Conservation (phyloP, 208 protist species). For the Leishmania tropica region DNA sequence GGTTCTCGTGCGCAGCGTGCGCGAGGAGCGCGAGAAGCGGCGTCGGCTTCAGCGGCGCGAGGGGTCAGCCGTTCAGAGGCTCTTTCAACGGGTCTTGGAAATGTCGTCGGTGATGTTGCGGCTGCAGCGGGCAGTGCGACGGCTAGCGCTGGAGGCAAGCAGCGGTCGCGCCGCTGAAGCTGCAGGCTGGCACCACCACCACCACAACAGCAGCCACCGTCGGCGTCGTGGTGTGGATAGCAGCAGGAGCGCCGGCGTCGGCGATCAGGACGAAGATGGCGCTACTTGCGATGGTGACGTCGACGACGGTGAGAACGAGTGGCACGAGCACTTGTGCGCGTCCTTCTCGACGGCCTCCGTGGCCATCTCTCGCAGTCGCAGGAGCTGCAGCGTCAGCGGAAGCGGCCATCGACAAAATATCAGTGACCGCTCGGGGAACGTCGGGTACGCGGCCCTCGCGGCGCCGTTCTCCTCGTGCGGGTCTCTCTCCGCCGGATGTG, state of each 20-base stretch:
- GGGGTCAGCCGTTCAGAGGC: background rate
- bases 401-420: background rate
- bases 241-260: background rate
- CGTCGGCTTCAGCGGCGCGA: conserved; percentile 9
- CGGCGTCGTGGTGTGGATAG: background rate
- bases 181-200: background rate
- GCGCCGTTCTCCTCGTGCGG: background rate
- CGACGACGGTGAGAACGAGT: background rate
- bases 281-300: background rate
- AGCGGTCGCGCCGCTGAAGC: background rate
- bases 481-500: background rate
- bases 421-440: background rate
- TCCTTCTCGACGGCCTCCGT: conserved; percentile 6
- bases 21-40: conserved; percentile 11
- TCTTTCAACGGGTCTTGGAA: background rate
- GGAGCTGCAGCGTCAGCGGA: background rate
- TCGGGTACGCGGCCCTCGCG: conserved; percentile 2
- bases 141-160: background rate
- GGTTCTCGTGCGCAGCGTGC: background rate
- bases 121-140: background rate
- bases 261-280: background rate
- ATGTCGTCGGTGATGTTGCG: background rate
- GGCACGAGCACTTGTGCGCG: conserved; percentile 3
- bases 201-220: background rate
- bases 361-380: background rate